Evolutionary conservation across 2,329 filamentous ascomycete genomes (phyloP).

Genomic region (Knoxdaviesia proteae): DNA sequence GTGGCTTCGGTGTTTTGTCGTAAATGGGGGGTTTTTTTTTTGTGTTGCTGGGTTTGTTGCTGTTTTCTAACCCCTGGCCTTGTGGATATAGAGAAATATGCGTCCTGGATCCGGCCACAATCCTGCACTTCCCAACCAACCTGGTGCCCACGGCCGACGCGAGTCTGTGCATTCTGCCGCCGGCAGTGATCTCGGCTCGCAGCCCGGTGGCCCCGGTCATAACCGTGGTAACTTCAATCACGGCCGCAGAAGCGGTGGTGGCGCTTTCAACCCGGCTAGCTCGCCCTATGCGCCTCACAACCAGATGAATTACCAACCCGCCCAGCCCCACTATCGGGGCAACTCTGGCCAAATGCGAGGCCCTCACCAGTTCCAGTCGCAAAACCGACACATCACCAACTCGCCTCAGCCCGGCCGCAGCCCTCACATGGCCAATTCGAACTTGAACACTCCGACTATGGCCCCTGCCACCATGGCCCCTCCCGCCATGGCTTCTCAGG

Average conservation of each 20-base stretch:
- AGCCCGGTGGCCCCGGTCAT: slow-evolving; percentile 25
- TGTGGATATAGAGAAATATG: too few relatives aligned
- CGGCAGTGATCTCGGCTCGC: slow-evolving; percentile 6
- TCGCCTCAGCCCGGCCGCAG: slow-evolving; percentile 46
- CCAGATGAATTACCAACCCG: slow-evolving; percentile 17
- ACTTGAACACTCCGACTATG: slow-evolving; percentile 52
- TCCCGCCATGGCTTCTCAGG: slow-evolving; percentile 39
- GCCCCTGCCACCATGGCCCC: slow-evolving; percentile 29
- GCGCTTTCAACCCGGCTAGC: slow-evolving; percentile 26
- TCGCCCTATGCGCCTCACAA: slow-evolving; percentile 19
- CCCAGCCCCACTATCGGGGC: slow-evolving; percentile 16
- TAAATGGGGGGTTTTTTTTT: slow-evolving; percentile 1
- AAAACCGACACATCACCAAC: slow-evolving; percentile 25
- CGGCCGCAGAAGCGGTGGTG: slow-evolving; percentile 27
- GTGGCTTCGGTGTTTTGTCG: slow-evolving; percentile 1
- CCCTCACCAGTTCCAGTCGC: slow-evolving; percentile 24
- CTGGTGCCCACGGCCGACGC: slow-evolving; percentile 56
- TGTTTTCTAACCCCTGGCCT: slow-evolving; percentile 5
- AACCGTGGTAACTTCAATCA: slow-evolving; percentile 33
- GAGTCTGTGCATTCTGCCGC: slow-evolving; percentile 63
- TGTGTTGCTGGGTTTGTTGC: slow-evolving; percentile 1
- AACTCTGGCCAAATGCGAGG: slow-evolving; percentile 27
- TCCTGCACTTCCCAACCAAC: slow-evolving; percentile 39
- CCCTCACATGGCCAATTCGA: slow-evolving; percentile 42
- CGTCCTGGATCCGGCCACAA: slow-evolving; percentile 31